A percentile compares a stretch with the other conserved stretches of the same genome.
Conservation (phyloP, 371 early-diverging fungal species). For the Apophysomyces trapeziformis region DNA sequence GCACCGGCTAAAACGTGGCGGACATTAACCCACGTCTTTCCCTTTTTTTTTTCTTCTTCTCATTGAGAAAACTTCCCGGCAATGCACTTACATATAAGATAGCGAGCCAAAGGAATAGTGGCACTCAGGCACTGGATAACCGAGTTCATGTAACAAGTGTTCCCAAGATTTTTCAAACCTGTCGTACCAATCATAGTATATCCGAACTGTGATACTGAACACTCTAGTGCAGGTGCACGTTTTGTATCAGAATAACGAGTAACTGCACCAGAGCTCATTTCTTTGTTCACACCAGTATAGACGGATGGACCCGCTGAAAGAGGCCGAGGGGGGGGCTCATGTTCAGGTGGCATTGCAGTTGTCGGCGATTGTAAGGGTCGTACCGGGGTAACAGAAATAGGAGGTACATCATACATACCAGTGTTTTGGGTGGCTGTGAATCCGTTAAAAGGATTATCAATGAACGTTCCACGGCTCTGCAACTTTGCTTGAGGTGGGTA, state of each 20-base stretch:
- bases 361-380: not conserved
- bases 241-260: not conserved
- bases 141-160: slow-evolving; percentile 98
- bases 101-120: slow-evolving; percentile 82
- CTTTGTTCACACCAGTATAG: not conserved
- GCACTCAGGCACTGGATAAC: slow-evolving; percentile 91
- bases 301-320: slow-evolving; percentile 10
- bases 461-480: slow-evolving; percentile 52
- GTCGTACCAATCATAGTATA: slow-evolving; percentile 62
- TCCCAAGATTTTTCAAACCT: slow-evolving; percentile 92
- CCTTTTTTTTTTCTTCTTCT: not conserved
- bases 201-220: slow-evolving; percentile 49
- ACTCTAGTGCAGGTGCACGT: slow-evolving; percentile 21
- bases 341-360: slow-evolving; percentile 10
- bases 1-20: slow-evolving; percentile 53
- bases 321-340: slow-evolving; percentile 11
- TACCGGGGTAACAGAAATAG: slow-evolving; percentile 15
- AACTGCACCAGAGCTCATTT: not conserved
- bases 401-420: slow-evolving; percentile 31
- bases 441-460: slow-evolving; percentile 66
- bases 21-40: no score
- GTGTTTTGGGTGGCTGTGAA: slow-evolving; percentile 48
- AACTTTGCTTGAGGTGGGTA: slow-evolving; percentile 22
- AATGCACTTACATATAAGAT: slow-evolving; percentile 59
- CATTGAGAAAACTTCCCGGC: not conserved